Base-by-base conservation (phyloP, 78 protist genomes). In the Dictyostelium citrinum region DNA sequence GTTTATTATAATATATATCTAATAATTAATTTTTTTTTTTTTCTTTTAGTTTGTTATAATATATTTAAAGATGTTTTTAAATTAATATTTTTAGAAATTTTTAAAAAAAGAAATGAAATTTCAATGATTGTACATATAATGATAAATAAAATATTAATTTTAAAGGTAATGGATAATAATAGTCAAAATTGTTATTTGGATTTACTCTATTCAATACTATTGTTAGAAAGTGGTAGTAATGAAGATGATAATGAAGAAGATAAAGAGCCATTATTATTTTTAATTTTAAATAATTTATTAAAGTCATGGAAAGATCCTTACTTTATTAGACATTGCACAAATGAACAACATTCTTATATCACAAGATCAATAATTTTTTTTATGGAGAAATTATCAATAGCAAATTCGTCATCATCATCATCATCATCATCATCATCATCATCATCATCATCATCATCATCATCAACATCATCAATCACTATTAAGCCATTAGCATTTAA, bases 271-370 rank as follows among this genome's bases (percentile, higher is more conserved):
- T 7, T 55, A 24, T 2, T 77, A 51, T 45, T 24, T 45, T 41
- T 7, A 14, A 61, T 58, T 78, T 31, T 88, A 88, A 27, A 20
- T 5, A 88, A 67, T 49, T 16, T 88, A 43, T 78, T 88, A 78
- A 88, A 78, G 46, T 60, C 43, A 31, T 88, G 93, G 93, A 77
- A 75, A 37, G 93, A 88, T 78, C 4, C 46, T 1, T 88, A 88
- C 27, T 88, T 46, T 49, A 76, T 78, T n/a, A 61, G 85, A 68
- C 78, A 78, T 68, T 78, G 84, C 35, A 78, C 84, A 61, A 64
- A 49, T 61, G 85, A 78, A 14, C 93, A 88, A 24, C 93, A 88
- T 49, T 20, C 79, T 1, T 33, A 75, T 79, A 67, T 88, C 1
- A 27, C 86, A 24, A 88, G 93, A 68, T 60, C 79, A 45, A 74